Base-by-base conservation (phyloP, 371 early-diverging fungal species). In the Mortierella sp. region DNA sequence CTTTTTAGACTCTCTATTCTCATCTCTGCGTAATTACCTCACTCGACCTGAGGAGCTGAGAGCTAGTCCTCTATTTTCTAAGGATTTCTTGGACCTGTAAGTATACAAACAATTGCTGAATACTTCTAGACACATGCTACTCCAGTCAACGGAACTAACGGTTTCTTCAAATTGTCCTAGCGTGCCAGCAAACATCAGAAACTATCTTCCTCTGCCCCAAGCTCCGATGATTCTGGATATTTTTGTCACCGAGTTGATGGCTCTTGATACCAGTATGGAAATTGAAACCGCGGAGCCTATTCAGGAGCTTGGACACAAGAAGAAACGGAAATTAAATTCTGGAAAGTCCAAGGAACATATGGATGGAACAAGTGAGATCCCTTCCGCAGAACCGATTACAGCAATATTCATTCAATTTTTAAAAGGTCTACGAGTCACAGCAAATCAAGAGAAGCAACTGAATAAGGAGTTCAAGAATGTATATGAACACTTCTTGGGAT, bases 141-240 rank as follows among this genome's bases (percentile, higher is more conserved):
- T 28, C 28, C 28, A 28, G 28, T 28, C 28, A 28, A 28, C 28
- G n/a, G 21, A 53, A 65, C 33, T 22, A 33, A 59, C 16, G 24
- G 8, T 4, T 9, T 52, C 32, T 41, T 28, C 58, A 15, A 6
- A 11, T 40, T 2, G 33, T 8, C 33, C 5, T 55, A 79, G 75
- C 0, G 62, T 80, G 3, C 82, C 76, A 6, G 16, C 55, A 4
- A 81, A 68, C 41, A 64, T 87, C 24, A 65, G 70, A 28, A 87
- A 84, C 21, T 79, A 86, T 33, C 72, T 88, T 66, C 89, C 90
- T 32, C 71, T 83, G 13, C 76, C 86, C 16, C 90, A 90, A 67
- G 84, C 83, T 8, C 67, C 82, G 0, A 68, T 63, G 0, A 87
- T 88, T 32, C 82, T 88, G 50, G 80, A 86, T 21, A 76, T 80